These are phyloP conservation scores for Silene vulgaris DNA, from an alignment of 179 eudicot species.

Conservation along the genomic window DNA sequence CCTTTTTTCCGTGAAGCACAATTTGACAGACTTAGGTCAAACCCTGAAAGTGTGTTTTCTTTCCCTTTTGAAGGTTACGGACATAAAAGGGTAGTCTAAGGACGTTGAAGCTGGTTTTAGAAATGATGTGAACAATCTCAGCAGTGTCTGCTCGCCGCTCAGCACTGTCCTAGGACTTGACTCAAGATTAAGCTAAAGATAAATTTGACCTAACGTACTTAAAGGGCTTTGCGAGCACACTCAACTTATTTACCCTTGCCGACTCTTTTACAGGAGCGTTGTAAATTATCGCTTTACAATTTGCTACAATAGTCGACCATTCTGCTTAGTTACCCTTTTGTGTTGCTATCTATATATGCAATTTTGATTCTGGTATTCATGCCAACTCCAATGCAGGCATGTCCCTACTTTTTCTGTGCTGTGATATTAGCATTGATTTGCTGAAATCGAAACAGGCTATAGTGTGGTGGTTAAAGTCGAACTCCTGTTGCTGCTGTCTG, in stretches of 20 bases:
- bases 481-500: background rate
- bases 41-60: background rate
- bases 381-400: constrained; percentile 4
- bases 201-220: no score
- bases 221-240: no score
- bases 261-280: background rate
- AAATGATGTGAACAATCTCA: no score
- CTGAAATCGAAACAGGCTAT: constrained; percentile 13
- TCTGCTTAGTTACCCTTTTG: no score
- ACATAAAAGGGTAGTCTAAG: no score
- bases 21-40: background rate
- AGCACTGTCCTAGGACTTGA: no score
- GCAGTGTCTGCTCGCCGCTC: no score
- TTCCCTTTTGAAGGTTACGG: background rate
- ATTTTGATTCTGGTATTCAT: background rate
- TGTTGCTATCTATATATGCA: background rate
- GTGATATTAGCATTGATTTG: constrained; percentile 3
- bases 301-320: no score
- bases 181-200: no score
- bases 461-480: background rate
- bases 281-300: background rate
- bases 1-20: background rate
- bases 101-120: no score
- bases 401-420: background rate
- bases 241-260: no score